These are phyloP conservation scores for Aspergillus nomiae DNA, from an alignment of 2,329 filamentous ascomycete species.

Conservation along the genomic window DNA sequence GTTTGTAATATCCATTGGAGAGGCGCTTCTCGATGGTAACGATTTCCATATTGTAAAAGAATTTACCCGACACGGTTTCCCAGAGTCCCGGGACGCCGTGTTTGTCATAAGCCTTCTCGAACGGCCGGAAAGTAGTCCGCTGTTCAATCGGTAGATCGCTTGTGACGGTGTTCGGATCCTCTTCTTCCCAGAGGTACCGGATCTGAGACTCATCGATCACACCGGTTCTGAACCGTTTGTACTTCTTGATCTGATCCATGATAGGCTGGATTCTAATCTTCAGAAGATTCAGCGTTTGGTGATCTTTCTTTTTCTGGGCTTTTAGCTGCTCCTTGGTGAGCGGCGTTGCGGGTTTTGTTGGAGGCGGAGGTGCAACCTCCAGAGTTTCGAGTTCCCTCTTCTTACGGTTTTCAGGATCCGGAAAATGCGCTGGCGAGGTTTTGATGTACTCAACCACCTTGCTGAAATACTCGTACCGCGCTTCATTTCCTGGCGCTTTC, in stretches of 20 bases:
- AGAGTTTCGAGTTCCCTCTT: conserved; percentile 79
- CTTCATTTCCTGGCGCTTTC: conserved; percentile 60
- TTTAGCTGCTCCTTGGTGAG: conserved; percentile 78
- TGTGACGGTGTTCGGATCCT: conserved; percentile 67
- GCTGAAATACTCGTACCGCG: conserved; percentile 77
- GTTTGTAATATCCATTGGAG: conserved; percentile 93
- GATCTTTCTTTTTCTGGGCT: conserved; percentile 77
- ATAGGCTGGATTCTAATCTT: conserved; percentile 90
- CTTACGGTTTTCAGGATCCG: conserved; percentile 82
- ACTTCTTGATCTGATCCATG: conserved; percentile 97
- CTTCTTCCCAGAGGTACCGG: conserved; percentile 80
- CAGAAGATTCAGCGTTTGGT: conserved; percentile 78
- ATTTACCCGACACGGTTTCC: conserved; percentile 76
- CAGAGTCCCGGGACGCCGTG: conserved; percentile 75
- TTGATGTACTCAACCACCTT: conserved; percentile 74
- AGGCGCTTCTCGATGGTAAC: conserved; percentile 93
- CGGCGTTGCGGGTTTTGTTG: conserved; percentile 62
- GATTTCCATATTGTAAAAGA: conserved; percentile 93
- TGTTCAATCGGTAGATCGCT: conserved; percentile 62
- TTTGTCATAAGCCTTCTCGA: conserved; percentile 75
- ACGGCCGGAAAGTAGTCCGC: conserved; percentile 68
- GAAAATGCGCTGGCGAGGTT: conserved; percentile 81
- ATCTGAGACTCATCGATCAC: conserved; percentile 74
- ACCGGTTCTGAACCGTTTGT: conserved; percentile 82
- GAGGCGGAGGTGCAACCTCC: conserved; percentile 71